Percentiles rank a stretch among this genome's conserved stretches.
Evolutionary conservation across 176 grass and related monocot genomes (phyloP).

Genomic region (Ananas comosus): DNA sequence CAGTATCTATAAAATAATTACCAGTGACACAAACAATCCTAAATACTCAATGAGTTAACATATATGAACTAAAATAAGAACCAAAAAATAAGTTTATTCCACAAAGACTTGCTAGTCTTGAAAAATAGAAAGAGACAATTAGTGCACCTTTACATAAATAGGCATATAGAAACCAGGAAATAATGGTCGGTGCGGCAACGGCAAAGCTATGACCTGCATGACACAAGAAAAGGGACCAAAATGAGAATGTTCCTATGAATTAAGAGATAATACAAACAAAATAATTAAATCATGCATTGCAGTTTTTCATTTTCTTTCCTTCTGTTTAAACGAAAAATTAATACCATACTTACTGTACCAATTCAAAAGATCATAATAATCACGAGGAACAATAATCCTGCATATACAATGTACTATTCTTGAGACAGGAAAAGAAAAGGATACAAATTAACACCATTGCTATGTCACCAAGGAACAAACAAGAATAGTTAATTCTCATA

Average conservation of each 20-base stretch:
- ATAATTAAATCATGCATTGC: not conserved
- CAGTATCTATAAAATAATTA: too few species aligned
- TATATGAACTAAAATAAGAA: not conserved
- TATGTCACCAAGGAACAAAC: too few species aligned
- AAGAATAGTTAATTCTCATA: too few species aligned
- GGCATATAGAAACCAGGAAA: slow-evolving; percentile 99
- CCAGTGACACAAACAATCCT: not conserved
- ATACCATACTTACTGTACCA: too few species aligned
- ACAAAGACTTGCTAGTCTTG: not conserved
- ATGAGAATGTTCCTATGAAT: slow-evolving; percentile 22
- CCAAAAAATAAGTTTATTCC: not conserved
- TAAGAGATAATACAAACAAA: not conserved
- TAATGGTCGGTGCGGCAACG: slow-evolving; percentile 88
- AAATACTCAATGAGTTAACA: not conserved
- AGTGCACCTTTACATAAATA: slow-evolving; percentile 73
- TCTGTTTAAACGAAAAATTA: too few species aligned
- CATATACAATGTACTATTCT: too few species aligned
- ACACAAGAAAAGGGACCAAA: slow-evolving; percentile 16
- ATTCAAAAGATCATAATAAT: too few species aligned
- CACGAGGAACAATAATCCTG: too few species aligned
- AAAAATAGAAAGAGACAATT: slow-evolving; percentile 5
- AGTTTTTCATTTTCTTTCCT: not conserved
- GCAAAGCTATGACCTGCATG: slow-evolving; percentile 78
- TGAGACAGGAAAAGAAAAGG: too few species aligned
- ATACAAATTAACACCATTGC: too few species aligned